Evolutionary conservation across 768 basidiomycete species (phyloP), one percentile per base, ranked within the genome.

Genomic region (Leccinellum rugosiceps): DNA sequence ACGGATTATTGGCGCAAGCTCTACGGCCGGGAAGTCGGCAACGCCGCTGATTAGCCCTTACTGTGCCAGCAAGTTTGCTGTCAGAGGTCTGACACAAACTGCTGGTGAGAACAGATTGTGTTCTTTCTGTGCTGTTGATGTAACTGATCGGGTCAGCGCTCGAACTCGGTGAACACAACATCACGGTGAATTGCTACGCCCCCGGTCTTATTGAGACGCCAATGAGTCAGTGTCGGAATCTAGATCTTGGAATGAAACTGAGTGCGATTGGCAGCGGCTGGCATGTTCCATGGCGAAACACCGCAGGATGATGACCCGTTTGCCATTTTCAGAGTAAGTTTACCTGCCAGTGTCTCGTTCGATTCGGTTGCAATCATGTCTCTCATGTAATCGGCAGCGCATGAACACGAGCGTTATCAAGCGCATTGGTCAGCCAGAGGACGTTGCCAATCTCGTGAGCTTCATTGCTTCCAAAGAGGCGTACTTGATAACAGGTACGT

Each of bases 21-120:
- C 48, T 17, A 30, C n/a, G 10, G 26, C 0, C 7, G 48, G 48
- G 11, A 48, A 11, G n/a, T 48, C 47, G 28, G 47, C n/a, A 26
- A 10, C n/a, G 23, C 0, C 21, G 44, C 17, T 45, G 11, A 3
- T 3, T 19, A 45, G 21, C 21, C 21, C 44, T 23, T 80, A 80
- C 56, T 57, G 56, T 45, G 65, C 75, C 9, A 72, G 75, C 9
- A 80, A 80, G 46, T 79, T 75, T 32, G 76, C 75, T 9, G 53
- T 80, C 30, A 73, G 76, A 30, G 75, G 74, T 1, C 52, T 80
- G 19, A 79, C 76, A 7, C 79, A 79, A 53, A 62, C 65, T 3
- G 67, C 72, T 1, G 74, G 79, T 77, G 63, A 46, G 56, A 21
- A 21, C 11, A 3, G 15, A 38, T 38, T 3, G 2, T 7, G 21